A percentile compares a stretch with the other conserved stretches of the same genome.
phyloP scores from a whole-genome alignment of 805 yeast species.

The Teunomyces stri region DNA sequence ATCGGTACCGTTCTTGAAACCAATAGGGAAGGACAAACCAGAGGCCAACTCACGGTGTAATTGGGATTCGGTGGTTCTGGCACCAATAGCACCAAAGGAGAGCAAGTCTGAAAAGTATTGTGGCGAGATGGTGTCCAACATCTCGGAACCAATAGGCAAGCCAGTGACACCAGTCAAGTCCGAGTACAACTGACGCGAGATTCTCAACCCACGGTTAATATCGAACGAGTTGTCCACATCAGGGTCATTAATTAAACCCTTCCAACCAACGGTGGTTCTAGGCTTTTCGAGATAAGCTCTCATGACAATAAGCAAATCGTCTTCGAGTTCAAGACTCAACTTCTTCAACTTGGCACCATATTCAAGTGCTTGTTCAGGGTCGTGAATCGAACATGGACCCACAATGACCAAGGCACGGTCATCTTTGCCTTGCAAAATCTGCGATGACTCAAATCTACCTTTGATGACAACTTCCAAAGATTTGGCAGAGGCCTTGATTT shows the following conservation, averaged over 20 bases:
- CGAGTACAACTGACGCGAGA: conserved; percentile 80
- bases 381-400: conserved; percentile 98
- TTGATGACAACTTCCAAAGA: conserved; percentile 62
- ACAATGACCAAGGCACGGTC: conserved; percentile 86
- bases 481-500: conserved; percentile 62
- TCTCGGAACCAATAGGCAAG: conserved; percentile 93
- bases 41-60: conserved; percentile 96
- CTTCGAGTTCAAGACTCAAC: conserved; percentile 66
- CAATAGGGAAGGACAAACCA: conserved; percentile 97
- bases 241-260: conserved; percentile 96
- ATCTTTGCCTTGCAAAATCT: conserved; percentile 68
- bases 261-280: conserved; percentile 99
- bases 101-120: conserved; percentile 89
- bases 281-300: conserved; percentile 98
- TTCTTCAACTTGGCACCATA: conserved; percentile 71
- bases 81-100: conserved; percentile 97
- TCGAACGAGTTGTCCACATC: conserved; percentile 89
- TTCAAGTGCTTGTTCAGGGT: conserved; percentile 83
- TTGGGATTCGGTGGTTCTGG: conserved; percentile 98
- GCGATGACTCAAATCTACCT: conserved; percentile 78
- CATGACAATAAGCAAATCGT: conserved; percentile 84
- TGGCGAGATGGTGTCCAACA: conserved; percentile 97
- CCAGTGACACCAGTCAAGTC: conserved; percentile 70
- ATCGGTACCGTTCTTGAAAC: conserved; percentile 98
- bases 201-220: conserved; percentile 89